Conservation (phyloP, 2,329 filamentous ascomycete genomes). For the Aureobasidium melanogenum region DNA sequence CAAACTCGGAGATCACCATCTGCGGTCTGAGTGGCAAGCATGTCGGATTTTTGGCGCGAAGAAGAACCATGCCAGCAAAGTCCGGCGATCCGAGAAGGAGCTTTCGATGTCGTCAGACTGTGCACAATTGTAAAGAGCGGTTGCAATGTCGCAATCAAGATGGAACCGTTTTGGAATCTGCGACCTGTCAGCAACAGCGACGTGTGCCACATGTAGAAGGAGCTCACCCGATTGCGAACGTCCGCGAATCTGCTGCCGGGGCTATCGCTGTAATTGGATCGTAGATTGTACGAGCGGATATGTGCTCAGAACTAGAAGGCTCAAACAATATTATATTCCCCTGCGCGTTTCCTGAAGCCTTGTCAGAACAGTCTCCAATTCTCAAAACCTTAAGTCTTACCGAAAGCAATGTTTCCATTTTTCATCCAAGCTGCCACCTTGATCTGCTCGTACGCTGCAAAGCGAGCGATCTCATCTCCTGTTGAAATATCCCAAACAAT, state of each 20-base stretch:
- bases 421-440: conserved; percentile 88
- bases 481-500: conserved; percentile 97
- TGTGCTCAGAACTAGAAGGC: conserved; percentile 83
- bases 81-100: conserved; percentile 77
- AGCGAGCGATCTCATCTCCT: conserved; percentile 82
- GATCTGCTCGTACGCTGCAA: conserved; percentile 81
- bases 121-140: conserved; percentile 91
- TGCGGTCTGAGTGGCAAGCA: conserved; percentile 86
- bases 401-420: conserved; percentile 94
- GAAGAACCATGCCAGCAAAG: conserved; percentile 95
- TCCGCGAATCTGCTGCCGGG: conserved; percentile 79
- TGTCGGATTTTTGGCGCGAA: conserved; percentile 91
- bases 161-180: conserved; percentile 91
- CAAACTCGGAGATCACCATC: conserved; percentile 92
- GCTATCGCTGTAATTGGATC: conserved; percentile 92
- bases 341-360: conserved; percentile 66
- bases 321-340: conserved; percentile 94
- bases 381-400: conserved; percentile 44
- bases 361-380: conserved; percentile 1
- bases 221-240: conserved; percentile 84
- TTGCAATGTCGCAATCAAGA: conserved; percentile 79
- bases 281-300: conserved; percentile 84
- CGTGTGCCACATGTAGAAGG: neutral
- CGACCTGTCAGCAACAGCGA: conserved; percentile 3
- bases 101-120: conserved; percentile 74